A percentile compares a stretch with the other conserved stretches of the same genome.
phyloP scores from a whole-genome alignment of 139 green algal species.

The Micromonas commoda region DNA sequence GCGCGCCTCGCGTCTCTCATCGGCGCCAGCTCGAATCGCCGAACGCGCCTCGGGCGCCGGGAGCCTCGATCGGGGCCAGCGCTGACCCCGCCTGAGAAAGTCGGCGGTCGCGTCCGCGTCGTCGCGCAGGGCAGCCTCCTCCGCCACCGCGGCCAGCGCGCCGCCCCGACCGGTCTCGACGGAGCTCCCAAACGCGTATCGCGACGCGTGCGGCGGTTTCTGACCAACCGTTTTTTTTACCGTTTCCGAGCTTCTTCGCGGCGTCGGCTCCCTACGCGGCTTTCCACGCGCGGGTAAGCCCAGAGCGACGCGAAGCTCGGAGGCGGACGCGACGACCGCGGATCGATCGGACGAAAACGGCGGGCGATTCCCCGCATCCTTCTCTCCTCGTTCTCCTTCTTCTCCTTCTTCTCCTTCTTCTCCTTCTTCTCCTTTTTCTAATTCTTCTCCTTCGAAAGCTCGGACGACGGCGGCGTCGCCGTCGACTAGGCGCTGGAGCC shows the following conservation, averaged over 20 bases:
- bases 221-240: not conserved
- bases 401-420: not conserved
- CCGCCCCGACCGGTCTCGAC: too few relatives aligned
- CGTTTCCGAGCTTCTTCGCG: not conserved
- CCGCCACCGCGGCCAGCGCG: too few relatives aligned
- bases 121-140: too few relatives aligned
- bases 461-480: not conserved
- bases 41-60: too few relatives aligned
- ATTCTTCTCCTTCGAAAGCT: not conserved
- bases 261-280: not conserved
- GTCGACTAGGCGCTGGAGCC: too few relatives aligned
- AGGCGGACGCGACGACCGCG: not conserved
- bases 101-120: too few relatives aligned
- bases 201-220: too few relatives aligned
- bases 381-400: not conserved
- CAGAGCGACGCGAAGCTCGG: not conserved
- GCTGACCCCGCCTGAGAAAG: too few relatives aligned
- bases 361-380: not conserved
- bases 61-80: too few relatives aligned
- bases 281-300: not conserved
- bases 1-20: too few relatives aligned
- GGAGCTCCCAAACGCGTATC: too few relatives aligned
- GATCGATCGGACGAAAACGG: not conserved
- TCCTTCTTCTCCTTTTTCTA: not conserved
- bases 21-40: too few relatives aligned